phyloP scores from a whole-genome alignment of 164 flowering plant species.

The Tetrastigma voinierianum region DNA sequence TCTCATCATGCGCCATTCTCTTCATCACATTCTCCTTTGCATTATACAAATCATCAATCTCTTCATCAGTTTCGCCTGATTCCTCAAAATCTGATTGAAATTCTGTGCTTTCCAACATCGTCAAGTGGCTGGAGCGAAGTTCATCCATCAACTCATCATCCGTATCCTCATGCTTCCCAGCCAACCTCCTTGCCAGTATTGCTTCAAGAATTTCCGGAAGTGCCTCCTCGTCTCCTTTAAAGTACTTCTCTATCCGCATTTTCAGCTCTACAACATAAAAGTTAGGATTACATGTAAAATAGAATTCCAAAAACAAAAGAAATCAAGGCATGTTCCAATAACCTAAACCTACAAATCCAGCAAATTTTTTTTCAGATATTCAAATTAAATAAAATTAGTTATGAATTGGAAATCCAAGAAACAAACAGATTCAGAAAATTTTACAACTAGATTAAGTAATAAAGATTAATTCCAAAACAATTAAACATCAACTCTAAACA shows the following conservation, averaged over 20 bases:
- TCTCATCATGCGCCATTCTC: conserved; percentile 53
- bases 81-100: conserved; percentile 72
- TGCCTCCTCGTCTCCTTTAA: conserved; percentile 56
- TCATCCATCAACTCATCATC: conserved; percentile 74
- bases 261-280: conserved; percentile 47
- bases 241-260: conserved; percentile 47
- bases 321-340: neutral
- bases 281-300: neutral
- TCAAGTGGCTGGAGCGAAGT: conserved; percentile 40
- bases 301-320: neutral
- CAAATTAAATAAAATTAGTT: neutral
- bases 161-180: conserved; percentile 66
- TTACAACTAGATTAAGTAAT: too few relatives aligned
- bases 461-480: too few relatives aligned
- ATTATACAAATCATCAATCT: conserved; percentile 67
- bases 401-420: too few relatives aligned
- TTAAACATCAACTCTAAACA: too few relatives aligned
- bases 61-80: conserved; percentile 64
- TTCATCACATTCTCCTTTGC: conserved; percentile 53
- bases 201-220: conserved; percentile 59
- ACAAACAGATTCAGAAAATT: neutral
- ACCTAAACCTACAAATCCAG: neutral
- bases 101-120: conserved; percentile 46
- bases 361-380: neutral
- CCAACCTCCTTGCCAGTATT: conserved; percentile 46